Percentiles rank a stretch among this genome's conserved stretches.
These are phyloP conservation scores for Boeremia lycopersici DNA, from an alignment of 2,329 filamentous ascomycete species.

Conservation along the genomic window DNA sequence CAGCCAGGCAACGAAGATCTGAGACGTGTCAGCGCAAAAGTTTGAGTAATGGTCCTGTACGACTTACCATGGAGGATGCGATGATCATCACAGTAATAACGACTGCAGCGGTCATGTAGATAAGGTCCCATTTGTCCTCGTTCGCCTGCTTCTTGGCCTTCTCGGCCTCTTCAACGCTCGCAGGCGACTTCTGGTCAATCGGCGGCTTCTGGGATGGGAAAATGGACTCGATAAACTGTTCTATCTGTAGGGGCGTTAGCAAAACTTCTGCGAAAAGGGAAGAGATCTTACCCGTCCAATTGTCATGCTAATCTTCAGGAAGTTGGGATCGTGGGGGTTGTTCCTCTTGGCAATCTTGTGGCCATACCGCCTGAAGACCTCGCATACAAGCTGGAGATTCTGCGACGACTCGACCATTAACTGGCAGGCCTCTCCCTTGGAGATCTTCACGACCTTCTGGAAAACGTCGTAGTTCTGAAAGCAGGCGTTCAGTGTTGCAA, in stretches of 20 bases:
- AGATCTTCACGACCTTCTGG: constrained; percentile 90
- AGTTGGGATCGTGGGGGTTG: constrained; percentile 90
- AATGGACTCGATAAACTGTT: constrained; percentile 92
- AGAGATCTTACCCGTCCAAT: constrained; percentile 73
- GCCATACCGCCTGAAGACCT: constrained; percentile 78
- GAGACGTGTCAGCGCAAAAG: constrained; percentile 21
- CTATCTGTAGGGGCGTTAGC: constrained; percentile 65
- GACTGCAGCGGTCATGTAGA: constrained; percentile 70
- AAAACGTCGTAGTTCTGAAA: constrained; percentile 92
- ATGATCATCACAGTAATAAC: constrained; percentile 73
- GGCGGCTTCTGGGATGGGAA: constrained; percentile 84
- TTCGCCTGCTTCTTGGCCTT: constrained; percentile 59
- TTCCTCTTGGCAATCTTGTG: constrained; percentile 92
- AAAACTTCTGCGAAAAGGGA: neutral
- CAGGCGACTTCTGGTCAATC: constrained; percentile 32
- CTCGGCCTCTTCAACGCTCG: constrained; percentile 61
- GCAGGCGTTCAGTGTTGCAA: constrained; percentile 87
- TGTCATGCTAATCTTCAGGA: constrained; percentile 85
- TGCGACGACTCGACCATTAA: constrained; percentile 94
- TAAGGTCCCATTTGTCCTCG: constrained; percentile 61
- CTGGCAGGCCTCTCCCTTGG: constrained; percentile 88
- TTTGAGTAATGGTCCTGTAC: constrained; percentile 16
- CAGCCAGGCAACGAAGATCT: constrained; percentile 80
- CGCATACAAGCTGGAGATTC: constrained; percentile 80
- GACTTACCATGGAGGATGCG: constrained; percentile 77